Evolutionary conservation across 2,329 filamentous ascomycete genomes (phyloP), one percentile per base, ranked within the genome.

Genomic region (Lecanicillium sp.): DNA sequence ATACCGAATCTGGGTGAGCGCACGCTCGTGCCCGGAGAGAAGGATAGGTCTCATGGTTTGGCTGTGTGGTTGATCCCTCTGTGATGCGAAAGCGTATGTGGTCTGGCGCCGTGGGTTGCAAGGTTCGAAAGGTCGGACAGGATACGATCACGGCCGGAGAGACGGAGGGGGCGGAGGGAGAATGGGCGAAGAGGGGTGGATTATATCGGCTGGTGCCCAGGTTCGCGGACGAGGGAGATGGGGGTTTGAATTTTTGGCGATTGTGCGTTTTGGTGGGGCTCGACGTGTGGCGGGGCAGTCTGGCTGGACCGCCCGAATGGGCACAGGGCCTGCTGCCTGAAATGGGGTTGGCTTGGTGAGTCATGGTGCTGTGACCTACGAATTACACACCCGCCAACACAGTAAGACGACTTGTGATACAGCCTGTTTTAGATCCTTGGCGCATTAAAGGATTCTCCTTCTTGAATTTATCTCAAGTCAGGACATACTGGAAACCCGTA

Each of bases 41-140:
- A 98, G 75, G 66, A 96, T 94, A 60, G 92, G 92, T 73, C 92
- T 87, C 92, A 98, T 98, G 46, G 67, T 87, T 31, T n/a, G n/a
- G n/a, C n/a, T n/a, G n/a, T n/a, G n/a, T 50, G 39, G 48, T 42
- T 30, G 28, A 15, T 17, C 18, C 17, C 29, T 22, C 29, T n/a
- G 31, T 25, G 13, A 18, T 25, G 18, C 29, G 37, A 11, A 25
- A n/a, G n/a, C n/a, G 37, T 29, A 15, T 27, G 30, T 15, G 46
- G 25, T 46, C 37, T 41, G 18, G 39, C 40, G 46, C 36, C 12
- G 11, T 7, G 22, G 22, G 22, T 6, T 25, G 7, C 7, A 25
- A 25, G 22, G 22, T 25, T 6, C 6, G 22, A 11, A 11, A 25
- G 11, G 22, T 33, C 22, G 43, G 35, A 33, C 20, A 35, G 31